phyloP scores from a whole-genome alignment of 225 moss, liverwort and hornwort species.

The Polytrichum formosum region DNA sequence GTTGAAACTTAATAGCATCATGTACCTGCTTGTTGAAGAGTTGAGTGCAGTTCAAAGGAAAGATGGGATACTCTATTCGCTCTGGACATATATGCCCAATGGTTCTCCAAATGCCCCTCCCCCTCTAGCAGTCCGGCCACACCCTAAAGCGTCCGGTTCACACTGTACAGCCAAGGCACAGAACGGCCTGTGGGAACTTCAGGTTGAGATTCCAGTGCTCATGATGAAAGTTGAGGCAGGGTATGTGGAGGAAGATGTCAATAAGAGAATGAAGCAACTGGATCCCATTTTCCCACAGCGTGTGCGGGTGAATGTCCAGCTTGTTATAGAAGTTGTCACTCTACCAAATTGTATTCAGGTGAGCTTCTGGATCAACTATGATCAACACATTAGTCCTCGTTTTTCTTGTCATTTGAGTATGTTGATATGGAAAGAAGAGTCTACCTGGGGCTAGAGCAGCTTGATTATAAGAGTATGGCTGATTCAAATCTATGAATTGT shows the following conservation, averaged over 20 bases:
- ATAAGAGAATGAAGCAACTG: slow-evolving; percentile 11
- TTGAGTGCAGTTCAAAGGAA: slow-evolving; percentile 7
- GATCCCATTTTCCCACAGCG: slow-evolving; percentile 5
- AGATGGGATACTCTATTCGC: slow-evolving; percentile 6
- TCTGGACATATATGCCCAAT: slow-evolving; percentile 6
- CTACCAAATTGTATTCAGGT: slow-evolving; percentile 16
- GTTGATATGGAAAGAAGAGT: no score
- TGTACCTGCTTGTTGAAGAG: slow-evolving; percentile 11
- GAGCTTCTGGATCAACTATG: background rate
- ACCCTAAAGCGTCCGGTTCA: slow-evolving; percentile 8
- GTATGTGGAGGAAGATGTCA: slow-evolving; percentile 2
- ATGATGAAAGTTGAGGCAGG: slow-evolving; percentile 10
- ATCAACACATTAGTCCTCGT: no score
- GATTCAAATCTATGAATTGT: no score
- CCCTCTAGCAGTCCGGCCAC: slow-evolving; percentile 3
- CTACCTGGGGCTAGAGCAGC: no score
- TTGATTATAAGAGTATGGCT: no score
- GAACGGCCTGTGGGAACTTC: slow-evolving; percentile 13
- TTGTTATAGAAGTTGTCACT: slow-evolving; percentile 1
- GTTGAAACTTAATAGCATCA: slow-evolving; percentile 2
- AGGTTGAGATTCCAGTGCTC: slow-evolving; percentile 12
- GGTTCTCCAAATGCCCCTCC: slow-evolving; percentile 4
- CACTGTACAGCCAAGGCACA: slow-evolving; percentile 8
- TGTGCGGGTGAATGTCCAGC: slow-evolving; percentile 4
- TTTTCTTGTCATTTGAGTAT: no score